Percentiles rank a stretch among this genome's conserved stretches.
phyloP scores from a whole-genome alignment of 441 rosid genomes.

The Syzygium syzygioides region DNA sequence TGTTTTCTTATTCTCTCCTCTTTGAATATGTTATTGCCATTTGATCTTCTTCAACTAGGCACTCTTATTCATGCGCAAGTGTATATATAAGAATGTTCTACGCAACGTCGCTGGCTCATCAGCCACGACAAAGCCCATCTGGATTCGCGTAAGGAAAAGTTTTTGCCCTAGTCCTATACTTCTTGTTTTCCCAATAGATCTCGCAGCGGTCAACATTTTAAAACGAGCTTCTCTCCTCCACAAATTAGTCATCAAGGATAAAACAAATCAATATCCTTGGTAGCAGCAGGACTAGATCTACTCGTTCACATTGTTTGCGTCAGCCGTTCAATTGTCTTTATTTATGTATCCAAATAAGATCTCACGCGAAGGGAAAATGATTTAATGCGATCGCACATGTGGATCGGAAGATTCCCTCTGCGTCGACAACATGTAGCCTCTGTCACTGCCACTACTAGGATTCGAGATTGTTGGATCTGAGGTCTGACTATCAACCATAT shows the following conservation, averaged over 20 bases:
- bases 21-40: neutral
- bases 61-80: neutral
- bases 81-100: neutral
- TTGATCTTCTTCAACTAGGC: neutral
- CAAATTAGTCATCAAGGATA: neutral
- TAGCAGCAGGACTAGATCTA: neutral
- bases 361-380: neutral
- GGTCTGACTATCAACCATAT: neutral
- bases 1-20: neutral
- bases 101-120: neutral
- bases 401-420: neutral
- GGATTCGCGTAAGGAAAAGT: neutral
- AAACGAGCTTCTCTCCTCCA: neutral
- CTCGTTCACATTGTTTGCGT: neutral
- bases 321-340: neutral
- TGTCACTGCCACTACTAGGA: neutral
- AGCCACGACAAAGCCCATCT: neutral
- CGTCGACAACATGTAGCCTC: neutral
- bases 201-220: neutral
- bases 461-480: neutral
- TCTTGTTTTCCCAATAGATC: neutral
- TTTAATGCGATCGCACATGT: neutral
- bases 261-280: neutral
- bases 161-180: neutral
- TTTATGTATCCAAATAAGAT: neutral